These are phyloP conservation scores for Lophiostoma macrostomum DNA, from an alignment of 495 filamentous ascomycete species.

Conservation along the genomic window DNA sequence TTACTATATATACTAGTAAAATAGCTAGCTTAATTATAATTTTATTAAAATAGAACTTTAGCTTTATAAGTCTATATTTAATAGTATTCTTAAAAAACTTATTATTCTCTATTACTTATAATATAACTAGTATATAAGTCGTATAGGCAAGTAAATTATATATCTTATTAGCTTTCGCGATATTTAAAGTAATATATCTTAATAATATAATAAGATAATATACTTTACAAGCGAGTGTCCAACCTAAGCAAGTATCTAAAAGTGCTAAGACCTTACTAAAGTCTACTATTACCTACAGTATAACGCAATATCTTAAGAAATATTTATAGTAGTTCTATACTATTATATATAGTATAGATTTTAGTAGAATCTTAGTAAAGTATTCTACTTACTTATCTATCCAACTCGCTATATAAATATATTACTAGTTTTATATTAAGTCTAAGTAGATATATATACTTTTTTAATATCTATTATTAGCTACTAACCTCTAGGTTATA, in stretches of 20 bases:
- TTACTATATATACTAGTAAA: neutral
- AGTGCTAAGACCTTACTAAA: neutral
- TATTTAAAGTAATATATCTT: neutral
- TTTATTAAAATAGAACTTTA: neutral
- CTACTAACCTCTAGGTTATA: constrained; percentile 14
- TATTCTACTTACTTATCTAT: too few relatives aligned
- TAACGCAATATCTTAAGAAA: too few relatives aligned
- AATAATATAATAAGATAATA: neutral
- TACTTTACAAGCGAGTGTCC: neutral
- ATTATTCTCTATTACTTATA: neutral
- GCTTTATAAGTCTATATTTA: neutral
- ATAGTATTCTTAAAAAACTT: neutral
- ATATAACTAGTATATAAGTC: neutral
- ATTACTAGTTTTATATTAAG: too few relatives aligned
- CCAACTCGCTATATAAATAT: too few relatives aligned
- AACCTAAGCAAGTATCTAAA: too few relatives aligned
- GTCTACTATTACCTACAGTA: neutral
- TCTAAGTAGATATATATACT: constrained; percentile 22
- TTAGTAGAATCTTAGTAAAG: neutral
- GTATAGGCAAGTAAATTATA: neutral
- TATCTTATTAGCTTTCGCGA: neutral
- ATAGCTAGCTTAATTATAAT: neutral
- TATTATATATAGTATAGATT: neutral
- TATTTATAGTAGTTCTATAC: neutral
- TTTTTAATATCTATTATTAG: neutral